Percentiles rank a stretch among this genome's conserved stretches.
These are phyloP conservation scores for Eucalyptus polybractea DNA, from an alignment of 345 rosid species.

Conservation along the genomic window DNA sequence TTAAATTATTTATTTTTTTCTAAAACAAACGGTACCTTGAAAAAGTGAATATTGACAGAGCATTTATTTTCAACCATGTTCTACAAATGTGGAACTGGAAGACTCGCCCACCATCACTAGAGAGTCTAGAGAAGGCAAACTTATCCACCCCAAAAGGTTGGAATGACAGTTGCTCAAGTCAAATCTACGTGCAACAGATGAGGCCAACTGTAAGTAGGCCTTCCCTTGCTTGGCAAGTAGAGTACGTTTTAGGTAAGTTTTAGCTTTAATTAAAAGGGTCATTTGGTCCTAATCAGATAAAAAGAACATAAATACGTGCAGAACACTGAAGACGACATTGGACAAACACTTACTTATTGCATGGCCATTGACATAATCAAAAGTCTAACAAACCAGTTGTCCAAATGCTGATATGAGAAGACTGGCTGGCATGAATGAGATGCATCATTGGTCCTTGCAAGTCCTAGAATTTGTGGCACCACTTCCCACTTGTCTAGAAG, in stretches of 20 bases:
- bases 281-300: background rate
- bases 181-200: background rate
- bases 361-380: background rate
- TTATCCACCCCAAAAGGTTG: background rate
- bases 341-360: background rate
- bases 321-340: background rate
- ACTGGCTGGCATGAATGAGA: background rate
- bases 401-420: background rate
- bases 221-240: background rate
- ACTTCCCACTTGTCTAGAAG: background rate
- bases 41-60: background rate
- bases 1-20: too few species aligned
- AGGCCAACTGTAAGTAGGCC: background rate
- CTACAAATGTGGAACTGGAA: background rate
- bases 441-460: background rate
- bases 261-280: background rate
- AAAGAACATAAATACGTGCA: background rate
- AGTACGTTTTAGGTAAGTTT: background rate
- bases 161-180: background rate
- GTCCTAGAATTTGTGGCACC: background rate
- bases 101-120: background rate
- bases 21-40: accelerated
- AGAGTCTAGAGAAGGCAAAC: background rate
- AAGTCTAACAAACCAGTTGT: background rate
- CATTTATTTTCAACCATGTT: background rate